phyloP scores from a whole-genome alignment of 345 rosid species.

The Eucalyptus guilfoylei region DNA sequence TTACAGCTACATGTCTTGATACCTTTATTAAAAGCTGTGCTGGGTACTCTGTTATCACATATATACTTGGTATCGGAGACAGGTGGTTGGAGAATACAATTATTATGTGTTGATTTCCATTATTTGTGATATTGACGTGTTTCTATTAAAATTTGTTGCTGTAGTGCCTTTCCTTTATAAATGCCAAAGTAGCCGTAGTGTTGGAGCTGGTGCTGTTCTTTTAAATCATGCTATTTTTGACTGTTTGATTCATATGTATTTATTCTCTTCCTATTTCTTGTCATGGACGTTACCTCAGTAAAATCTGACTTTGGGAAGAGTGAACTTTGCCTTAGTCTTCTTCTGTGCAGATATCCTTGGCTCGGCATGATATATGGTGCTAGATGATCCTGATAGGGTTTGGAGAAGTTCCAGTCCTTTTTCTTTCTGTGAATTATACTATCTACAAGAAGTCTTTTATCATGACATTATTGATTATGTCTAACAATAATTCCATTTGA shows the following conservation, averaged over 20 bases:
- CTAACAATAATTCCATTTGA: neutral
- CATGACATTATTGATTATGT: neutral
- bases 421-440: neutral
- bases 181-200: neutral
- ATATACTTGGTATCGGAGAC: constrained; percentile 97
- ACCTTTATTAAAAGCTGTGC: constrained; percentile 99
- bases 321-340: neutral
- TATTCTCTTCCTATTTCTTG: neutral
- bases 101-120: neutral
- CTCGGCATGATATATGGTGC: neutral
- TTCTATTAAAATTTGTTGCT: neutral
- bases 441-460: neutral
- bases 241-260: neutral
- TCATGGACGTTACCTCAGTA: neutral
- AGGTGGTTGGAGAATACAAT: constrained; percentile 28
- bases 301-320: neutral
- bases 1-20: constrained; percentile 89
- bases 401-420: neutral
- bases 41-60: constrained; percentile 95
- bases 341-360: neutral
- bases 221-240: neutral
- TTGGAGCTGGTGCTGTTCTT: neutral
- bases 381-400: neutral
- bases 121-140: neutral
- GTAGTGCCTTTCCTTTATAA: neutral